Conservation (phyloP, 768 basidiomycete genomes). For the Leccinellum albellum region DNA sequence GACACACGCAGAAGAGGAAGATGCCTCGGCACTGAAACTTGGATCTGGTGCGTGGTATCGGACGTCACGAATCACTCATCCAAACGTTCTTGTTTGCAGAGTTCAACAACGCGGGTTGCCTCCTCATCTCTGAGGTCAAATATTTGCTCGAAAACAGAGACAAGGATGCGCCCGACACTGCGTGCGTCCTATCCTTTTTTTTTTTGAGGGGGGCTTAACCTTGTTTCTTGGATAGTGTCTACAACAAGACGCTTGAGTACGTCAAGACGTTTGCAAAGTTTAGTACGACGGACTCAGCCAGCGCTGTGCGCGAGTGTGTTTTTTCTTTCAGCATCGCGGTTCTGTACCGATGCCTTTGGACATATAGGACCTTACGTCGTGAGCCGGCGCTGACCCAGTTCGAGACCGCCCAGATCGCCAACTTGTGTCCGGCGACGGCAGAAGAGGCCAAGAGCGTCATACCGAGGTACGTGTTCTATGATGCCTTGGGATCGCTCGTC, state of each 20-base stretch:
- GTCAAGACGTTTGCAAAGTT: conserved; percentile 91
- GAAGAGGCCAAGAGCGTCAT: conserved; percentile 92
- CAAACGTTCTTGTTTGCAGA: conserved; percentile 40
- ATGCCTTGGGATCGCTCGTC: neutral
- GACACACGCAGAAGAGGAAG: conserved; percentile 71
- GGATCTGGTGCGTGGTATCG: conserved; percentile 51
- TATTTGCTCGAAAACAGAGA: conserved; percentile 84
- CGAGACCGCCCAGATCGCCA: conserved; percentile 90
- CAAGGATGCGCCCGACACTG: conserved; percentile 83
- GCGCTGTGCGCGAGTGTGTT: conserved; percentile 79
- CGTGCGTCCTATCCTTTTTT: conserved; percentile 42
- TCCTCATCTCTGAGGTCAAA: conserved; percentile 90
- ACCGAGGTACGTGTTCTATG: conserved; percentile 57
- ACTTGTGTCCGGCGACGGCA: conserved; percentile 80
- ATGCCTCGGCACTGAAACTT: conserved; percentile 80
- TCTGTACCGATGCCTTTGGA: neutral
- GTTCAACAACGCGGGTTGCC: conserved; percentile 88
- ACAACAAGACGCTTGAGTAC: conserved; percentile 90
- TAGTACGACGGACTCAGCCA: conserved; percentile 77
- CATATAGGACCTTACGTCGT: conserved; percentile 66
- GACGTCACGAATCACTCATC: neutral
- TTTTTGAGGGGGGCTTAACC: neutral
- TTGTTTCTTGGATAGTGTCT: conserved; percentile 55
- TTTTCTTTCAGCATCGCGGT: neutral
- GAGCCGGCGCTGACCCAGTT: conserved; percentile 83